A percentile compares a stretch with the other conserved stretches of the same genome.
These are phyloP conservation scores for Fusarium sp. DNA, from an alignment of 2,329 filamentous ascomycete genomes.

Conservation along the genomic window DNA sequence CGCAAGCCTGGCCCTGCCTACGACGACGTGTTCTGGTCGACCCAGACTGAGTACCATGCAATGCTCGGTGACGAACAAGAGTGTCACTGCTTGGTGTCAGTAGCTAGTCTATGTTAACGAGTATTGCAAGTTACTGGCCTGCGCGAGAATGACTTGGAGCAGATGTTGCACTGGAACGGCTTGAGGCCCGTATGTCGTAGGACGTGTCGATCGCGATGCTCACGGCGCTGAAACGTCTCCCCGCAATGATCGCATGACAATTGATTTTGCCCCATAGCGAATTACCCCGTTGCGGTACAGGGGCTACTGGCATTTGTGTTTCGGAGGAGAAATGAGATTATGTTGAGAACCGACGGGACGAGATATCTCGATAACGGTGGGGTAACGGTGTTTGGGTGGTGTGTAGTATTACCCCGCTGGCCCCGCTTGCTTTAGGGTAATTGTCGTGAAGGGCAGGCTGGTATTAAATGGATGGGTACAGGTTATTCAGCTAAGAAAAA, in stretches of 20 bases:
- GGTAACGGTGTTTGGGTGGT: neutral
- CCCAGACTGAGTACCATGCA: neutral
- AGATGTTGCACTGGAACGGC: neutral
- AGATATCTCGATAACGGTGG: accelerated
- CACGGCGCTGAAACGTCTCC: neutral
- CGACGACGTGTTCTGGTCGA: neutral
- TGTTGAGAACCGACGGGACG: neutral
- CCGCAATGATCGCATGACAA: neutral
- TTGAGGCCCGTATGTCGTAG: neutral
- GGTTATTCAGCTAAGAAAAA: accelerated
- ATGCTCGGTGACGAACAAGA: neutral
- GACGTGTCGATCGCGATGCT: conserved; percentile 1
- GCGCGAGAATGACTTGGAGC: neutral
- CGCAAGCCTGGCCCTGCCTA: neutral
- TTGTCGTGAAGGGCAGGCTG: accelerated
- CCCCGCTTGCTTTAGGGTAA: neutral
- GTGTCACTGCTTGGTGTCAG: neutral
- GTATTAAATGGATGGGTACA: neutral
- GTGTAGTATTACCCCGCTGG: neutral
- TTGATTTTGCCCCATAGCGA: neutral
- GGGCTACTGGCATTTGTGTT: no score
- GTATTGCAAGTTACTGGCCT: neutral
- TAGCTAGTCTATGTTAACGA: accelerated
- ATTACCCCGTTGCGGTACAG: neutral
- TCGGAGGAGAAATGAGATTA: no score